Percentiles rank a stretch among this genome's conserved stretches.
These are phyloP conservation scores for Pleurotus eryngii DNA, from an alignment of 768 basidiomycete species.

Conservation along the genomic window DNA sequence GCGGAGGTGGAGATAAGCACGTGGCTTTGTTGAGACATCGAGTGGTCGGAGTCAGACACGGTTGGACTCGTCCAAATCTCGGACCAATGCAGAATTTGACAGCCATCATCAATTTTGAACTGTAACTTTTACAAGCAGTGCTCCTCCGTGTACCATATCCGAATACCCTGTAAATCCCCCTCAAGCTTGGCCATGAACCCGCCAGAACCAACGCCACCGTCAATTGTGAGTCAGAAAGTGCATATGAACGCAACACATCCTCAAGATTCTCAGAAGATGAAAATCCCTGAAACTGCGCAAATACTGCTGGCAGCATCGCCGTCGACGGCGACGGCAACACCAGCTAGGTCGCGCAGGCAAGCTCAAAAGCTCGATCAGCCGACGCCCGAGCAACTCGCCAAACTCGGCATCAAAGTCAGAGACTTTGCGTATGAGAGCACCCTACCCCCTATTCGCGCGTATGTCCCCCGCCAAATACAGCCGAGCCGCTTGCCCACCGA, in stretches of 20 bases:
- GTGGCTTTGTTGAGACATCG: constrained; percentile 4
- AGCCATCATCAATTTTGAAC: background rate
- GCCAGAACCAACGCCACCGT: constrained; percentile 13
- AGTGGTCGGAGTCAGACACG: constrained; percentile 2
- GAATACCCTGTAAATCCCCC: constrained; percentile 16
- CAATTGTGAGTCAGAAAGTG: constrained; percentile 35
- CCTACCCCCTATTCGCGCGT: constrained; percentile 56
- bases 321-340: background rate
- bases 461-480: constrained; percentile 47
- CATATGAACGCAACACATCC: constrained; percentile 21
- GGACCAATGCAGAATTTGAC: background rate
- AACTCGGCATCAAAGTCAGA: constrained; percentile 42
- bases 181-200: background rate
- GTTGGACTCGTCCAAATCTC: background rate
- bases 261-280: constrained; percentile 26
- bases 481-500: constrained; percentile 38
- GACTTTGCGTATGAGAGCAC: constrained; percentile 72
- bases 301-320: constrained; percentile 1
- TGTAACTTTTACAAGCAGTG: background rate
- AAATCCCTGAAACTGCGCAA: constrained; percentile 13
- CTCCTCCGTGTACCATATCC: background rate
- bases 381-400: constrained; percentile 20
- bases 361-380: constrained; percentile 23
- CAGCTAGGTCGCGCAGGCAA: constrained; percentile 3
- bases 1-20: constrained; percentile 4